Base-by-base conservation (phyloP, 2,329 filamentous ascomycete genomes). In the Pseudogymnoascus sp. region DNA sequence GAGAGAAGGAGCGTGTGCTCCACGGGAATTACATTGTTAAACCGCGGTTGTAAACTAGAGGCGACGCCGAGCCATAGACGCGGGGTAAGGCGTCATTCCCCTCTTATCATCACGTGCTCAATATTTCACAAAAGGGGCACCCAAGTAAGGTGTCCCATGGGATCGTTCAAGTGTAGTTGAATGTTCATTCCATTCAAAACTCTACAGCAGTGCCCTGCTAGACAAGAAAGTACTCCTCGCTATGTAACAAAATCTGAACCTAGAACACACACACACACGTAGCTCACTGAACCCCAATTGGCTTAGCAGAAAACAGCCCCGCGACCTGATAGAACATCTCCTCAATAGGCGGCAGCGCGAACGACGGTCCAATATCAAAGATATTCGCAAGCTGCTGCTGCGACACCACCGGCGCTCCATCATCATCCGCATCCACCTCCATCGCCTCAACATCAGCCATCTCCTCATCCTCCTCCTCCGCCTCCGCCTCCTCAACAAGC, bases 241-340 rank as follows among this genome's bases (percentile, higher is more conserved):
- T 60, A 60, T 62, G 42, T 62, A 62, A 42, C 37, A 44, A 62
- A 62, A 53, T 5, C 7, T n/a, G 14, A 46, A 6, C 28, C 16
- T 62, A 62, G 40, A 34, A 28, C 36, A 31, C 60, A 62, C 36
- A 62, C 37, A 21, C 14, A n/a, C n/a, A 16, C 5, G 10, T n/a
- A n/a, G 16, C 40, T 34, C 16, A 34, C 16, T 42, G 60, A 2
- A 34, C 61, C 38, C 42, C 46, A 63, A 60, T 40, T 25, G 84
- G 80, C 73, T 84, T 87, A 65, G 82, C 78, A 1, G 83, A 82
- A 72, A 89, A 85, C 66, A 90, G 72, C 4, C 79, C 83, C 11
- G 88, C 83, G 40, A 93, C 86, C 73, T 86, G 84, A 73, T 88
- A 86, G 72, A 93, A 92, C 77, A 91, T 82, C 66, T 91, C 89